phyloP scores from a whole-genome alignment of 768 basidiomycete genomes.

The Kwoniella sp. region DNA sequence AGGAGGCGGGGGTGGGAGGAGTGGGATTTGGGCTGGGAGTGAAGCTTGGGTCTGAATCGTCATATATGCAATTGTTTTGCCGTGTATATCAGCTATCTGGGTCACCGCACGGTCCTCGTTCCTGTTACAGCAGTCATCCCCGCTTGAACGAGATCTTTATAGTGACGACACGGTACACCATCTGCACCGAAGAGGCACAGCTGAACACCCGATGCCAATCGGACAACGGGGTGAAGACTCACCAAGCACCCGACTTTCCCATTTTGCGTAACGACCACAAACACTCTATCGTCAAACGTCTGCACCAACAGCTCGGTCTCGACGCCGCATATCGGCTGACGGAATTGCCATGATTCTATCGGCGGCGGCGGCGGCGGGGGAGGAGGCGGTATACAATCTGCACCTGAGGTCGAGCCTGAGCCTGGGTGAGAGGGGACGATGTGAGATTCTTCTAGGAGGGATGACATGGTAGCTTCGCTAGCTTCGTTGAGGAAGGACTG shows the following conservation, averaged over 20 bases:
- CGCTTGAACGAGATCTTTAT: too few species aligned
- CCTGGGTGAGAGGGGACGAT: conserved; percentile 5
- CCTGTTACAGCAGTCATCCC: not conserved
- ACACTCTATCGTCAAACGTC: conserved; percentile 72
- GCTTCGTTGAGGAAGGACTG: too few species aligned
- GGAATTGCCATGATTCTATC: conserved; percentile 62
- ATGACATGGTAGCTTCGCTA: conserved; percentile 25
- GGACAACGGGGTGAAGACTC: too few species aligned
- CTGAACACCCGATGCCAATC: too few species aligned
- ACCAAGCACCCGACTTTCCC: conserved; percentile 90
- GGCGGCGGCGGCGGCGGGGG: conserved; percentile 20
- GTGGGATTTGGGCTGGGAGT: conserved; percentile 31
- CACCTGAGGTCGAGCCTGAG: not conserved
- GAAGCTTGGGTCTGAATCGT: conserved; percentile 51
- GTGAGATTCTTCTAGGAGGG: conserved; percentile 34
- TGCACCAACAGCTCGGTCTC: conserved; percentile 78
- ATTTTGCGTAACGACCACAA: conserved; percentile 87
- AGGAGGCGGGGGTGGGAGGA: conserved; percentile 17
- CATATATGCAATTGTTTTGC: too few species aligned
- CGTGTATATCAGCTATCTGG: not conserved
- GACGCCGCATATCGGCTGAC: conserved; percentile 63
- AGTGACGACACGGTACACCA: not conserved
- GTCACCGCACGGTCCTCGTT: too few species aligned
- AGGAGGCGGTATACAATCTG: not conserved
- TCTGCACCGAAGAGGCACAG: too few species aligned